Evolutionary conservation across 176 grass and related monocot genomes (phyloP), one percentile per base, ranked within the genome.

Genomic region (Lolium perenne): DNA sequence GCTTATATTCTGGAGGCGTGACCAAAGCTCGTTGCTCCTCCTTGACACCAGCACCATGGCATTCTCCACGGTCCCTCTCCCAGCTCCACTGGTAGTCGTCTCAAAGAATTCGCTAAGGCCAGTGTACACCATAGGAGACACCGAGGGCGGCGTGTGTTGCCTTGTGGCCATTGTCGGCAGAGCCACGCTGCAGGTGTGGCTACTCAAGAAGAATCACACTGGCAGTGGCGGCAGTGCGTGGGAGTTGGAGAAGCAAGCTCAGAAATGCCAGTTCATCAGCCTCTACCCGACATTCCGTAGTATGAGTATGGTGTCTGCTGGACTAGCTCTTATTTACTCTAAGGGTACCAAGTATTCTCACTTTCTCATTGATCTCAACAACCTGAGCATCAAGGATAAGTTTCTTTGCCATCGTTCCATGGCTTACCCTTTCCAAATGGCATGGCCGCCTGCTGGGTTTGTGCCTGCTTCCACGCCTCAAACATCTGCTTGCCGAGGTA

Each of bases 31-130:
- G 1, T n/a, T 2, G 17, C 41, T 84, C 45, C 18, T 76, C 15
- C 82, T 84, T 11, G 82, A 84, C 72, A 84, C 71, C 3, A 6
- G n/a, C 16, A 53, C 82, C 38, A 50, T 76, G 82, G 17, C 50
- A 23, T 84, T 84, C 45, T 76, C 58, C 18, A 84, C 61, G 43
- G 16, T 63, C 20, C 10, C 10, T 76, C 71, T 84, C 6, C 82
- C 82, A 8, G 10, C 62, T 10, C 4, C 18, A 57, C 2, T 84
- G 14, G 17, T 56, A 35, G 32, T 35, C 32, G 2, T 35, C 17
- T 7, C 18, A 20, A 58, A 16, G 3, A 11, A 51, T 32, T 57
- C 57, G 35, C 5, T 18, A 20, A 56, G 54, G 54, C 74, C 23
- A 64, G 5, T n/a, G 43, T 84, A 84, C 12, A 71, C 70, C 9